These are phyloP conservation scores for Xylaria curta DNA, from an alignment of 495 filamentous ascomycete genomes.

Conservation along the genomic window DNA sequence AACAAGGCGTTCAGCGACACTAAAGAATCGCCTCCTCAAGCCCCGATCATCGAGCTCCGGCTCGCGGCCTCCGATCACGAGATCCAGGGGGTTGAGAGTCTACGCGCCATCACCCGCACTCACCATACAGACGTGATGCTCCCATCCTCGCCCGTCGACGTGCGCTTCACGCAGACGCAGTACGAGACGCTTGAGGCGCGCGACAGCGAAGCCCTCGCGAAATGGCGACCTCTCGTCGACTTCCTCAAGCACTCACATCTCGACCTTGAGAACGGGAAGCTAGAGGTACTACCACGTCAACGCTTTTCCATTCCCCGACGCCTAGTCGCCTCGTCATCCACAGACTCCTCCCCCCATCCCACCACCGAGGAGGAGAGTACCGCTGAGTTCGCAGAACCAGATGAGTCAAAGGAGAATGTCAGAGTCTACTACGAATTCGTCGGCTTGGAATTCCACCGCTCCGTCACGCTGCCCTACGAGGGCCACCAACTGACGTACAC, in stretches of 20 bases:
- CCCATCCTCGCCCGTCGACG: conserved; percentile 46
- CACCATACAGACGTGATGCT: conserved; percentile 42
- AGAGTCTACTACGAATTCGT: conserved; percentile 53
- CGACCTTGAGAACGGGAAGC: conserved; percentile 38
- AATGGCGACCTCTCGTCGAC: conserved; percentile 37
- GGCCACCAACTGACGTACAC: conserved; percentile 51
- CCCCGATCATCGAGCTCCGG: conserved; percentile 47
- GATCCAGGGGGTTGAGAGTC: conserved; percentile 29
- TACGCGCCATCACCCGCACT: conserved; percentile 32
- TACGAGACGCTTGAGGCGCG: conserved; percentile 35
- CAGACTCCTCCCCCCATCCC: neutral
- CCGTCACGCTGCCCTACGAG: conserved; percentile 42
- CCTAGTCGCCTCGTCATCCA: too few relatives aligned
- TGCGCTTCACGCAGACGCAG: conserved; percentile 47
- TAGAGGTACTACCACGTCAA: conserved; percentile 46
- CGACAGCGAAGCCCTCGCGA: conserved; percentile 28
- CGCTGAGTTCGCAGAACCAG: neutral
- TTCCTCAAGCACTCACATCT: conserved; percentile 49
- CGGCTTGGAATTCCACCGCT: conserved; percentile 51
- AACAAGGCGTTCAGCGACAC: neutral
- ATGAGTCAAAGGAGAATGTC: conserved; percentile 30
- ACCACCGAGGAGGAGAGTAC: neutral
- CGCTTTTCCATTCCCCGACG: conserved; percentile 46
- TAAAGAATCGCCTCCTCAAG: conserved; percentile 25
- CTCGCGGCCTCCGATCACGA: conserved; percentile 40